phyloP scores from a whole-genome alignment of 208 protist genomes.

The Acanthamoeba triangularis region DNA sequence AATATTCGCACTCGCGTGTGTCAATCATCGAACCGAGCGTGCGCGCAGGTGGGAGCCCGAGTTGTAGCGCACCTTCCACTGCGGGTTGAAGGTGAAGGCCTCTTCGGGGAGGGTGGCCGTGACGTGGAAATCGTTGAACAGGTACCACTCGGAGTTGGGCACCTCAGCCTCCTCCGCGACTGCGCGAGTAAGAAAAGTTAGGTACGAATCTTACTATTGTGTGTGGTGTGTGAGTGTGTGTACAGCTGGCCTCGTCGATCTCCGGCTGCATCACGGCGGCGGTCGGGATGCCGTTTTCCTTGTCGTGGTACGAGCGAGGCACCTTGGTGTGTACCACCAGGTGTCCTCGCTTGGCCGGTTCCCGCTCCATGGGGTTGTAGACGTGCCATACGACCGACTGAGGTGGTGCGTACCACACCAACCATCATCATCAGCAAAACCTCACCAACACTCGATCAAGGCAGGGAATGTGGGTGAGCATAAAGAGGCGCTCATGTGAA shows the following conservation, averaged over 20 bases:
- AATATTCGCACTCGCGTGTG: background rate
- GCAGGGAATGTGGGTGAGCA: too few relatives aligned
- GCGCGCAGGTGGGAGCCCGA: background rate
- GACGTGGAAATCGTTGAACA: constrained; percentile 90
- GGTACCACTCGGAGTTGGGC: constrained; percentile 80
- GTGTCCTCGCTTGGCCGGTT: constrained; percentile 45
- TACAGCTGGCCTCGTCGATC: constrained; percentile 6
- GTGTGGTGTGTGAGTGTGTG: background rate
- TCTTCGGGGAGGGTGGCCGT: constrained; percentile 78
- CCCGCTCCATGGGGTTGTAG: constrained; percentile 39
- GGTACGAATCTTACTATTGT: background rate
- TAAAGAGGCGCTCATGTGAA: background rate
- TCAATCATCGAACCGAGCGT: background rate
- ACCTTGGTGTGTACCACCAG: constrained; percentile 76
- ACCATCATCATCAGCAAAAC: background rate
- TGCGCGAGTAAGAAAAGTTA: background rate
- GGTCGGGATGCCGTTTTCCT: constrained; percentile 53
- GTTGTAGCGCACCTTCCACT: constrained; percentile 83
- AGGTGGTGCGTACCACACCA: background rate
- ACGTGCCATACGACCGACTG: constrained; percentile 48
- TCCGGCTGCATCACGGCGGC: constrained; percentile 27
- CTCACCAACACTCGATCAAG: background rate
- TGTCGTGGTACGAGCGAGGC: background rate
- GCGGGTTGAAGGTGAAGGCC: constrained; percentile 80
- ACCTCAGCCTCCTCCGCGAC: constrained; percentile 34